Percentiles rank a stretch among this genome's conserved stretches.
Evolutionary conservation across 2,329 filamentous ascomycete genomes (phyloP).

Genomic region (Botryotinia convoluta): DNA sequence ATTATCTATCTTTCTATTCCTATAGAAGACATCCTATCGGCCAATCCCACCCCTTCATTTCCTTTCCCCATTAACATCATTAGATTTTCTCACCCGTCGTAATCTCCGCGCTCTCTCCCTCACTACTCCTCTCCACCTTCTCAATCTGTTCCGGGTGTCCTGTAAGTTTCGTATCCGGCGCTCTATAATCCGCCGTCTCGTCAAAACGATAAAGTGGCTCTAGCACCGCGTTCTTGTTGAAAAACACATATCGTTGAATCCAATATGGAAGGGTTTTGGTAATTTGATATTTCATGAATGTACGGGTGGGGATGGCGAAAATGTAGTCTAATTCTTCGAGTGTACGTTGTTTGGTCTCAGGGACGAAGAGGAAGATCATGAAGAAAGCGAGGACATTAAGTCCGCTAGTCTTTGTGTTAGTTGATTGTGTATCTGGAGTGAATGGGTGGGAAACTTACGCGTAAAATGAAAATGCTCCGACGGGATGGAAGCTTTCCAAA

Average conservation of each 20-base stretch:
- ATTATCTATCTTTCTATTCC: not conserved
- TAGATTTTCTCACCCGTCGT: not conserved
- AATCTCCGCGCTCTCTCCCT: not conserved
- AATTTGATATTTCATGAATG: slow-evolving; percentile 31
- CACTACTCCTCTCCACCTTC: slow-evolving; percentile 6
- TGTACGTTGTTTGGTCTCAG: slow-evolving; percentile 54
- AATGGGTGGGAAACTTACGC: slow-evolving; percentile 32
- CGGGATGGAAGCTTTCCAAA: slow-evolving; percentile 26
- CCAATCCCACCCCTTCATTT: not conserved
- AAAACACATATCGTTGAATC: slow-evolving; percentile 17
- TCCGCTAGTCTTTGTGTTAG: slow-evolving; percentile 28
- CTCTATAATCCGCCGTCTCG: not conserved
- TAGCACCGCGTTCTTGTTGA: not conserved
- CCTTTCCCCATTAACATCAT: not conserved
- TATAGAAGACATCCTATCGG: not conserved
- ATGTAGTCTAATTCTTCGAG: slow-evolving; percentile 46
- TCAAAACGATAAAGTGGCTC: slow-evolving; percentile 20
- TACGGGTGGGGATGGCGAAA: slow-evolving; percentile 40
- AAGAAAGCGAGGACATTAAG: slow-evolving; percentile 54
- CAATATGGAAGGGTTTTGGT: slow-evolving; percentile 41
- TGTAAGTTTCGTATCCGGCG: not conserved
- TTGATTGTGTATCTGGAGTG: not conserved
- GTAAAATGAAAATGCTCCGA: slow-evolving; percentile 53
- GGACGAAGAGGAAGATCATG: slow-evolving; percentile 55
- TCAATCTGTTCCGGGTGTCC: slow-evolving; percentile 6